Base-by-base conservation (phyloP, 83 land plant genomes). In the Picea abies region DNA sequence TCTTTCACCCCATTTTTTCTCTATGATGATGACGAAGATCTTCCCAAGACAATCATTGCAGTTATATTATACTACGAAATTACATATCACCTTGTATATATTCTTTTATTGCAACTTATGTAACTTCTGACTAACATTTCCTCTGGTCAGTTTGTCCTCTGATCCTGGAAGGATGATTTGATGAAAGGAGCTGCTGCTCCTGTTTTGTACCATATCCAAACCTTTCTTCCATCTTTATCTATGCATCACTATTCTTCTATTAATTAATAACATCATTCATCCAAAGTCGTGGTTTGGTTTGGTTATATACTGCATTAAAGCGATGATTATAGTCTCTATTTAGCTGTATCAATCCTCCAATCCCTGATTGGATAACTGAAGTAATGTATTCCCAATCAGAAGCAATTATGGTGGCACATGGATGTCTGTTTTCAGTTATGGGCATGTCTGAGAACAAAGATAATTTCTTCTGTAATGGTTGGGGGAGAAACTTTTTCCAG, bases 161-260 rank as follows among this genome's bases (percentile, higher is more conserved):
- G 11, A 41, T 76, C 56, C 25, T 19, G 26, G 60, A 49, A 75
- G 60, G 60, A 76, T 23, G 22, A 25, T 49, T 76, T 52, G 61
- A 49, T 49, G 32, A 14, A 7, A 25, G 25, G 17, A 52, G 17
- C 56, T 12, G 5, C 56, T 76, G 78, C 78, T 76, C 56, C 61
- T 22, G 4, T 76, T n/a, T 23, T 76, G 78, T 76, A 52, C 56
- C 49, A 76, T 76, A 52, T 76, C 61, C 60, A 26, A 47, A 52
- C 61, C 78, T 49, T 49, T 49, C 56, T 12, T 29, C 61, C 32
- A 76, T 15, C 0, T 29, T 23, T 76, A 76, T 17, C 78, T 52
- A 25, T 76, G 32, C 32, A 52, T 76, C 25, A 23, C 60, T 23
- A 49, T 76, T 22, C 23, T 39, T 76, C 29, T 76, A 11, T 76